Conservation (phyloP, 1,284 basidiomycete genomes). For the Cutaneotrichosporon dermatis region DNA sequence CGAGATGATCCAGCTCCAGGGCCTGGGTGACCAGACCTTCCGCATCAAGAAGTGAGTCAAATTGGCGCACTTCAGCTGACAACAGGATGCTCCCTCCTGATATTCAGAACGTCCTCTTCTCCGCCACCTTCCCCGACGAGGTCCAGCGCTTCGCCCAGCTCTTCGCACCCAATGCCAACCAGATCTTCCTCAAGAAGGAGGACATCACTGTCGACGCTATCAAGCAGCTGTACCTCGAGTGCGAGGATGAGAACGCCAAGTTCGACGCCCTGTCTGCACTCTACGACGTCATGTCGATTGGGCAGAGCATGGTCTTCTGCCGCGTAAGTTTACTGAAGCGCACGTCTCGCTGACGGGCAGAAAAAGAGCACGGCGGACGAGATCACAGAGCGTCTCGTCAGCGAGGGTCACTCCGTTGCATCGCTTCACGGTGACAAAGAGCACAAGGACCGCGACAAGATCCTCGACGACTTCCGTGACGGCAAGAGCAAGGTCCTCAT, state of each 20-base stretch:
- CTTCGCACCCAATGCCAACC: conserved; percentile 91
- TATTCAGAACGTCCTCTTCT: conserved; percentile 91
- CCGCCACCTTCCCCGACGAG: conserved; percentile 93
- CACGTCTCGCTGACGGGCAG: conserved; percentile 48
- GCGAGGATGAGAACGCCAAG: conserved; percentile 81
- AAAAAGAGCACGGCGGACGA: conserved; percentile 87
- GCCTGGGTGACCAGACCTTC: conserved; percentile 92
- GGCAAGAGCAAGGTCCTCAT: conserved; percentile 96
- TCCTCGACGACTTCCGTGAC: conserved; percentile 93
- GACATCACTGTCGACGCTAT: conserved; percentile 93
- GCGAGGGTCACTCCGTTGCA: conserved; percentile 92
- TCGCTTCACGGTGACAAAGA: conserved; percentile 94
- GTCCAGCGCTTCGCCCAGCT: conserved; percentile 85
- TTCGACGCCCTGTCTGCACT: conserved; percentile 91
- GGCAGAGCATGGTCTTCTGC: conserved; percentile 97
- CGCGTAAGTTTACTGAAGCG: conserved; percentile 54
- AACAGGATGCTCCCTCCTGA: conserved; percentile 43
- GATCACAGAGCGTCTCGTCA: conserved; percentile 83
- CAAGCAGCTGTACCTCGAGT: conserved; percentile 97
- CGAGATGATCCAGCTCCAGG: conserved; percentile 96
- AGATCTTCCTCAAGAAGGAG: conserved; percentile 91
- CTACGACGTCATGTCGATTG: conserved; percentile 87
- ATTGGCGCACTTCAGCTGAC: conserved; percentile 6
- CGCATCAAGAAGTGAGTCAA: conserved; percentile 87
- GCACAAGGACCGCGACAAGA: conserved; percentile 76